Base-by-base conservation (phyloP, 2,329 filamentous ascomycete genomes). In the Fusarium newnesense region DNA sequence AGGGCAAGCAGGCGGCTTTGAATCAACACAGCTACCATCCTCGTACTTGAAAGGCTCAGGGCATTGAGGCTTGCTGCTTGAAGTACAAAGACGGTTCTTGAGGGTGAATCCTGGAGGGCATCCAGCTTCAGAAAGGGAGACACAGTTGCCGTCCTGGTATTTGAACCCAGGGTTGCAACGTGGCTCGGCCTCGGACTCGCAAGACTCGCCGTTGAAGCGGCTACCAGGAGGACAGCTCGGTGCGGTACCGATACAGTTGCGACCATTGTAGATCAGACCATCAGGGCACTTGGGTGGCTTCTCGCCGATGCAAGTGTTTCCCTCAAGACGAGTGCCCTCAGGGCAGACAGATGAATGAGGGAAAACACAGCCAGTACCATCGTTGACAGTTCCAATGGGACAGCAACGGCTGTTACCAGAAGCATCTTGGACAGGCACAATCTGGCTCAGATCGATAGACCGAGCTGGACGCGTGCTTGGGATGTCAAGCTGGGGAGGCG, bases 291-390 rank as follows among this genome's bases (percentile, higher is more conserved):
- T 16, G 4, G 66, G 67, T 5, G 36, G 47, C 9, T 37, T 52
- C 26, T 44, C 60, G 26, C 64, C 58, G n/a, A 72, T 67, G 7
- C 69, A 72, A 28, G 49, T 58, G 26, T 72, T 72, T 8, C 64
- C 68, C n/a, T 69, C 53, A 15, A 72, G 69, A 18, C 59, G 37
- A 3, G 68, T 72, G 2, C 59, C 69, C 21, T 61, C 44, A n/a
- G 63, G 50, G 6, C 64, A 72, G 3, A 72, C 68, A 3, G 63
- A 71, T 7, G 68, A 72, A 21, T 72, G n/a, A 13, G 69, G 69
- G n/a, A 72, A 72, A 11, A 72, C 68, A 26, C 69, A 72, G 26
- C 64, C 68, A 9, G 58, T 71, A 3, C 68, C 53, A 13, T 72
- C 68, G n/a, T 72, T 72, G 30, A 72, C 43, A 15, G 69, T 72